Conservation (phyloP, 1,284 basidiomycete species). For the Pyrrhoderma lamaoense region DNA sequence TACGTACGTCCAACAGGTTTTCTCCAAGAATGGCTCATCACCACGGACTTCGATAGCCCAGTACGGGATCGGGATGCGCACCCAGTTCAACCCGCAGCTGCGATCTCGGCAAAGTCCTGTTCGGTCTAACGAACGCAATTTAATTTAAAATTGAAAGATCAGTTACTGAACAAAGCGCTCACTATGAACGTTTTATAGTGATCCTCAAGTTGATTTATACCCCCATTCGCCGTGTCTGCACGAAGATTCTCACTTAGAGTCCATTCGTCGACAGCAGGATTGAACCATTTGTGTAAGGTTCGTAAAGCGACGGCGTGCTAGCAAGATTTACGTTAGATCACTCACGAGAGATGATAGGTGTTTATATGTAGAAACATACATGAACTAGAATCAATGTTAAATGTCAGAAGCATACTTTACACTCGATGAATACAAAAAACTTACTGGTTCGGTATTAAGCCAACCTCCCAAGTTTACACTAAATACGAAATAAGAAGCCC, state of each 20-base stretch:
- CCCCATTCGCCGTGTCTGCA: conserved; percentile 53
- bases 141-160: conserved; percentile 9
- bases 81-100: conserved; percentile 80
- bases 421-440: conserved; percentile 23
- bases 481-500: conserved; percentile 7
- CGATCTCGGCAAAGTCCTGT: conserved; percentile 88
- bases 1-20: conserved; percentile 50
- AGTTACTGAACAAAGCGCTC: conserved; percentile 18
- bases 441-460: conserved; percentile 87
- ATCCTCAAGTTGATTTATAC: conserved; percentile 52
- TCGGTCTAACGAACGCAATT: conserved; percentile 50
- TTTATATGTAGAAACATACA: conserved; percentile 32
- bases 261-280: conserved; percentile 77
- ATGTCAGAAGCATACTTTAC: conserved; percentile 13
- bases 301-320: conserved; percentile 73
- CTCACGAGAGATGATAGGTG: background rate
- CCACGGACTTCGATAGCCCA: conserved; percentile 72
- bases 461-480: conserved; percentile 90
- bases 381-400: conserved; percentile 37
- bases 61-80: conserved; percentile 72
- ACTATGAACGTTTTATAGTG: conserved; percentile 86
- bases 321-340: conserved; percentile 2
- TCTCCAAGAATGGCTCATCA: conserved; percentile 51
- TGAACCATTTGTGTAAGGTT: conserved; percentile 57
- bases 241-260: conserved; percentile 65